phyloP scores from a whole-genome alignment of 345 rosid genomes.

The Eucalyptus tenuipes region DNA sequence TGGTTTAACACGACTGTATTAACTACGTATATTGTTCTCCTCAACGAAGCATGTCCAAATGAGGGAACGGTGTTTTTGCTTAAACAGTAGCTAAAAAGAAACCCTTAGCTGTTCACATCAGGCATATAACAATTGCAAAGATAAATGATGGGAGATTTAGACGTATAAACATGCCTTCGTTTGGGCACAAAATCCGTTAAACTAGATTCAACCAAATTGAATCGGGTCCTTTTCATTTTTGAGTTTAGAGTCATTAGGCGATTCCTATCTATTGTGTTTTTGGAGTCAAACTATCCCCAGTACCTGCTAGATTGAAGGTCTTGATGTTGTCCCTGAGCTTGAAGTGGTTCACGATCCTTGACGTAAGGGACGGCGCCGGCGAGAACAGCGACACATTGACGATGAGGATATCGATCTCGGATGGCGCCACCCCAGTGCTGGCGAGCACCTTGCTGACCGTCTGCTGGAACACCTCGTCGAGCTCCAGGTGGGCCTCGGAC shows the following conservation, averaged over 20 bases:
- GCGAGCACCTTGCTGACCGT: conserved; percentile 49
- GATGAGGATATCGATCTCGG: conserved; percentile 46
- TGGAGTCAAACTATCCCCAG: conserved; percentile 56
- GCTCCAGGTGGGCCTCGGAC: conserved; percentile 27
- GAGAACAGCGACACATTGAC: conserved; percentile 59
- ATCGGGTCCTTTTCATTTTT: not conserved
- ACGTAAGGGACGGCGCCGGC: conserved; percentile 51
- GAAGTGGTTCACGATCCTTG: conserved; percentile 50
- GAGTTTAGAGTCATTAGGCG: conserved; percentile 15
- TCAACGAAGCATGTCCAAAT: not conserved
- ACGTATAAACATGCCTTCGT: not conserved
- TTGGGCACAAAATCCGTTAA: not conserved
- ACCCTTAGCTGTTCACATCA: not conserved
- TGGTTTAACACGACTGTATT: not conserved
- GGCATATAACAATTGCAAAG: not conserved
- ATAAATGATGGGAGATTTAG: not conserved
- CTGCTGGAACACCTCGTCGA: conserved; percentile 42
- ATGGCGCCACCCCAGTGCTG: conserved; percentile 33
- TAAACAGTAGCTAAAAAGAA: not conserved
- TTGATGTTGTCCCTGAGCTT: conserved; percentile 60
- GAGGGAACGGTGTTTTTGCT: not conserved
- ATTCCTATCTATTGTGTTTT: conserved; percentile 23
- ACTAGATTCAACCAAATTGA: not conserved
- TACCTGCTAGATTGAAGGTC: conserved; percentile 53
- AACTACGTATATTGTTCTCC: not conserved